Evolutionary conservation across 192 early-diverging fungal species (phyloP), one percentile per base, ranked within the genome.

Genomic region (Thoreauomyces humboldtii): DNA sequence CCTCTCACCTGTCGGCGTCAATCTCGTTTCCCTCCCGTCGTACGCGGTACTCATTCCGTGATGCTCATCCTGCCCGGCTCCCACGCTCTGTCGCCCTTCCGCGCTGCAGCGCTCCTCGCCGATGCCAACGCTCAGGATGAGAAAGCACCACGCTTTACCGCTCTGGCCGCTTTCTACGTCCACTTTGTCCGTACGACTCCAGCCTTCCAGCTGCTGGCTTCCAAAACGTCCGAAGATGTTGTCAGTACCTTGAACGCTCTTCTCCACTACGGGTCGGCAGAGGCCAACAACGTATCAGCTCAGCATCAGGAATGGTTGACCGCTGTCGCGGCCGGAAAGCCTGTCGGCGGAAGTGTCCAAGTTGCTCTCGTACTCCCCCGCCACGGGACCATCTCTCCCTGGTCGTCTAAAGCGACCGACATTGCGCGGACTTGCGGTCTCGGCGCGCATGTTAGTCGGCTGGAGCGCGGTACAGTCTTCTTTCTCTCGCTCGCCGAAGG

Each of bases 331-430:
- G 68, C 45, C 37, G 76, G 56, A 71, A 19, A 31, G 34, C 15
- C 29, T 27, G 2, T 36, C 1, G 19, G 17, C 35, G 34, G 34
- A 37, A 72, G n/a, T n/a, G n/a, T n/a, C n/a, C n/a, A 70, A 14
- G 75, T 65, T 21, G 66, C 74, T 17, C 65, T 94, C 33, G 91
- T 98, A 32, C 71, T 97, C 50, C 98, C 98, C 1, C 85, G 96
- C 14, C 79, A 81, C 59, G 98, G 98, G 27, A 99, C 96, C 24
- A 99, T 99, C 64, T 94, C 93, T 7, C 98, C 98, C 17, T 99
- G 98, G 98, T 96, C 94, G 19, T 94, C 92, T 52, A 99, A 99
- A 84, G 98, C 98, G 1, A 98, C 96, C 19, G 96, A 99, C 66
- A 99, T 99, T 77, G 92, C 92, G 15, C 81, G 85, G 31, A 87